Evolutionary conservation across 371 early-diverging fungal genomes (phyloP), one percentile per base, ranked within the genome.

Genomic region (Amoeboaphelidium protococcarum): DNA sequence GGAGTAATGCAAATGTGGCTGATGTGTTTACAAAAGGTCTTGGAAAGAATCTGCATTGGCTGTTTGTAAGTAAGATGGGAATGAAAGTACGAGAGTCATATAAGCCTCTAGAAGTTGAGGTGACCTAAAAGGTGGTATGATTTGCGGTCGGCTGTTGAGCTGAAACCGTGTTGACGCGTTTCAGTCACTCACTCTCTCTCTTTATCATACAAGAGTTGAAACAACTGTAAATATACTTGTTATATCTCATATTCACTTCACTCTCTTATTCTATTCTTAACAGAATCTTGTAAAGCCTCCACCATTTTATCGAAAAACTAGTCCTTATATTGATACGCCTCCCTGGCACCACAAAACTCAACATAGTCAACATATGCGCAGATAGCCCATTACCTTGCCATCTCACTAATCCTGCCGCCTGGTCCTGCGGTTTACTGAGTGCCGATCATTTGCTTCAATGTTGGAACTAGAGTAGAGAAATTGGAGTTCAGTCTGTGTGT

Each of bases 271-370:
- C n/a, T n/a, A n/a, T n/a, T n/a, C n/a, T n/a, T n/a, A 31, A 31
- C 16, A 31, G 37, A 6, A 31, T 6, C 10, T 31, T 16, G 10
- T 6, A 31, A 16, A 55, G 70, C 85, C 67, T 94, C 84, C 41
- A 89, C 68, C 48, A 91, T 50, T 57, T 89, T 91, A 57, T 82
- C 84, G 55, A 76, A 75, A 12, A 89, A 73, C 56, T 85, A 81
- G 49, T 87, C 61, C 44, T 82, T 82, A 80, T 79, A 83, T 66
- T 86, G 89, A 42, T 80, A 76, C 16, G 81, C 73, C 24, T 76
- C 76, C 42, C 60, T 58, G 53, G 72, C 74, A 16, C 57, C 54
- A 58, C 79, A 60, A 58, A 72, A 74, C 40, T 43, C 45, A 65
- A 68, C 16, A 19, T 72, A 4, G 10, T 12, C 20, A 16, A 50